These are phyloP conservation scores for Gynochthodes officinalis DNA, from an alignment of 257 asterid genomes.

Conservation along the genomic window DNA sequence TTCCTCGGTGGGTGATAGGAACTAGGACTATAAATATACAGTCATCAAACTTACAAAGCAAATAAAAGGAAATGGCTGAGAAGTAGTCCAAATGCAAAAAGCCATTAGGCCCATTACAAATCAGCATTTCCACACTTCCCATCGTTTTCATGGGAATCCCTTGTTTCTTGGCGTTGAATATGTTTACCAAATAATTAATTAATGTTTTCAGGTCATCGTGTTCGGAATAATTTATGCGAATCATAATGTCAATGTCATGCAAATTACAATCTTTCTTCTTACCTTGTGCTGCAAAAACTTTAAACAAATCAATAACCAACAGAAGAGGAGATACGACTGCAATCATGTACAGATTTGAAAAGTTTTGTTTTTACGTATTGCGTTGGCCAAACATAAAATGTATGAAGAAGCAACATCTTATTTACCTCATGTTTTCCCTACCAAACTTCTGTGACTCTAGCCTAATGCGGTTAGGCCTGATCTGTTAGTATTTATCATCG, in stretches of 20 bases:
- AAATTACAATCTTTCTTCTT: neutral
- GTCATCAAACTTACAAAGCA: neutral
- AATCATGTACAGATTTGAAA: neutral
- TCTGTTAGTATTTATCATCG: too few relatives aligned
- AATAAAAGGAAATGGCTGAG: neutral
- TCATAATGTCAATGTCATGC: neutral
- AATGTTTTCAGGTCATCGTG: neutral
- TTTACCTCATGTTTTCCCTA: neutral
- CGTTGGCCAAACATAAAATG: neutral
- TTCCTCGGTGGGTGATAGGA: conserved; percentile 7
- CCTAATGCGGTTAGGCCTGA: too few relatives aligned
- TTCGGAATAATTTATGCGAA: conserved; percentile 4
- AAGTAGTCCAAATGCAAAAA: neutral
- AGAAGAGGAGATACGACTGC: neutral
- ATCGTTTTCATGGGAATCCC: conserved; percentile 12
- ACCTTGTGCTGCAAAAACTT: neutral
- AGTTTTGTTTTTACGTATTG: neutral
- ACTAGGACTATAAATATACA: neutral
- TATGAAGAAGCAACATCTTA: neutral
- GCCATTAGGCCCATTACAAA: neutral
- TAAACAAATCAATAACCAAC: neutral
- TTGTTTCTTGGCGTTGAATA: conserved; percentile 8
- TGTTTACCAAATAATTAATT: neutral
- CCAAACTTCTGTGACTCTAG: neutral
- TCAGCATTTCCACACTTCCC: neutral